phyloP scores from a whole-genome alignment of 1,284 basidiomycete genomes.

The Ustilago cynodontis region DNA sequence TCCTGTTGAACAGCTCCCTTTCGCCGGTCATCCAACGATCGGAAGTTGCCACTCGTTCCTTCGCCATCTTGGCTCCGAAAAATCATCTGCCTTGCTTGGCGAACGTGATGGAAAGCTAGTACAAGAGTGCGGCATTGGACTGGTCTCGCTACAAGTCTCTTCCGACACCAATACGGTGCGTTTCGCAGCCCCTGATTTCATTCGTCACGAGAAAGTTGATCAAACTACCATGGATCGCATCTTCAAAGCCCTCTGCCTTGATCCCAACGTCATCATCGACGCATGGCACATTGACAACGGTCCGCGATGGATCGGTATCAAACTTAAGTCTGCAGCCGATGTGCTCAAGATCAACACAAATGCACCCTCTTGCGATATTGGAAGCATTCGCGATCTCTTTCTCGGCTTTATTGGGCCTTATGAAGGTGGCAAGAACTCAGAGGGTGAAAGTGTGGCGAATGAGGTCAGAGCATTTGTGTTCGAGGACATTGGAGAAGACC shows the following conservation, averaged over 20 bases:
- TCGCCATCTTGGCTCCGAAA: constrained; percentile 23
- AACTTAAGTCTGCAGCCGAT: constrained; percentile 33
- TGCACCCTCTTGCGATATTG: constrained; percentile 15
- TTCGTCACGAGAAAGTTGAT: constrained; percentile 43
- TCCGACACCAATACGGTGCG: constrained; percentile 19
- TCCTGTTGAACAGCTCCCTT: constrained; percentile 55
- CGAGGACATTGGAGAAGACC: constrained; percentile 54
- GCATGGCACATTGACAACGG: constrained; percentile 60
- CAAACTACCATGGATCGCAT: constrained; percentile 21
- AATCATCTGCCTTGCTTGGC: background rate
- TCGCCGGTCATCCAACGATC: constrained; percentile 64
- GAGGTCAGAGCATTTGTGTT: constrained; percentile 55
- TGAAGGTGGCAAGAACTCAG: constrained; percentile 21
- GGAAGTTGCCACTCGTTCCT: constrained; percentile 56
- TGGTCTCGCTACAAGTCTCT: constrained; percentile 34
- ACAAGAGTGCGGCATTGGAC: constrained; percentile 60
- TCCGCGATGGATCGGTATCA: constrained; percentile 58
- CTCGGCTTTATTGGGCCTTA: constrained; percentile 59
- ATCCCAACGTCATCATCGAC: constrained; percentile 28
- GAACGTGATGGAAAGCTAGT: constrained; percentile 31
- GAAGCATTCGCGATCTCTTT: constrained; percentile 25
- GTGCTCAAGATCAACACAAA: constrained; percentile 51
- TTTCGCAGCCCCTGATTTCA: constrained; percentile 51
- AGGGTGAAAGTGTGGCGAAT: constrained; percentile 26
- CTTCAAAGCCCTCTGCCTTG: constrained; percentile 32